These are phyloP conservation scores for Phytophthora pistaciae DNA, from an alignment of 352 stramenopile species.

Conservation along the genomic window DNA sequence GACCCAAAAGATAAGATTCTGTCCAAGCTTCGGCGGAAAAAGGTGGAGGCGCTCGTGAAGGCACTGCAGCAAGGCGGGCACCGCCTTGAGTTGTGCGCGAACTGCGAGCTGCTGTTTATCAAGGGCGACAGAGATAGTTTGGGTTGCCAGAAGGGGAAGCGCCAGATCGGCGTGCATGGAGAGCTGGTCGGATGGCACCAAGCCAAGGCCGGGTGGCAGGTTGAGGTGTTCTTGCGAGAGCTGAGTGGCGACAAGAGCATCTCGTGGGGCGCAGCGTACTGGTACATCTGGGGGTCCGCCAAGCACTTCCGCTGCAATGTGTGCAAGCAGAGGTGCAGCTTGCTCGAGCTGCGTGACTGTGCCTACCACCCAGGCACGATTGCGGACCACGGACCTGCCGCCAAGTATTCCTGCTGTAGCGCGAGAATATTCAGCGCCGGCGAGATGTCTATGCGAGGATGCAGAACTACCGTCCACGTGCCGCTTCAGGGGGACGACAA, in stretches of 20 bases:
- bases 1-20: slow-evolving; percentile 91
- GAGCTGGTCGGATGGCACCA: slow-evolving; percentile 60
- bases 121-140: slow-evolving; percentile 17
- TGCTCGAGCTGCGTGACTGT: slow-evolving; percentile 55
- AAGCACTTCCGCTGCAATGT: slow-evolving; percentile 61
- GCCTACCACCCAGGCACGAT: slow-evolving; percentile 58
- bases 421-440: slow-evolving; percentile 56
- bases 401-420: slow-evolving; percentile 66
- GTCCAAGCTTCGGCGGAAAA: slow-evolving; percentile 86
- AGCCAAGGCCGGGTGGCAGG: slow-evolving; percentile 50
- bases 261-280: slow-evolving; percentile 79
- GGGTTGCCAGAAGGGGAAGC: slow-evolving; percentile 49
- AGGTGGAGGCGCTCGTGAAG: slow-evolving; percentile 71
- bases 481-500: slow-evolving; percentile 20
- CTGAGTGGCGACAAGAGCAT: slow-evolving; percentile 50
- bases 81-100: slow-evolving; percentile 45
- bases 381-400: slow-evolving; percentile 41
- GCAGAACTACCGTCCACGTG: slow-evolving; percentile 51
- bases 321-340: slow-evolving; percentile 52
- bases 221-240: slow-evolving; percentile 54
- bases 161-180: slow-evolving; percentile 52
- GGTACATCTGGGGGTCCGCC: slow-evolving; percentile 82
- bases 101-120: slow-evolving; percentile 62
- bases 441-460: slow-evolving; percentile 53
- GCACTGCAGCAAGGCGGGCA: slow-evolving; percentile 34